Conservation (phyloP, 352 stramenopile genomes). For the Plasmopara halstedii region DNA sequence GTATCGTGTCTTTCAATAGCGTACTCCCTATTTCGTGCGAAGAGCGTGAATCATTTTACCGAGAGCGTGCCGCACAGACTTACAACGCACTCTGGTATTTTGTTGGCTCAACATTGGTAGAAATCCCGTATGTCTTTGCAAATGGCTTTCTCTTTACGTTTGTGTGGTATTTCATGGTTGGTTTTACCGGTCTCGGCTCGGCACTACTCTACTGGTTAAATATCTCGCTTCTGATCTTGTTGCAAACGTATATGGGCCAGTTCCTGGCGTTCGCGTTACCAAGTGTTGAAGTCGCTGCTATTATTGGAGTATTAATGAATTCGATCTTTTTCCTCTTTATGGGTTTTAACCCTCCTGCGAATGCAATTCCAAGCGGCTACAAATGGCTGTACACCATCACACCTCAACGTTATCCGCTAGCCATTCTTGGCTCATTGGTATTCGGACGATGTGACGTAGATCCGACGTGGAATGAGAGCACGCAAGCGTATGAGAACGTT, state of each 20-base stretch:
- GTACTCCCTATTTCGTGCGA: slow-evolving; percentile 16
- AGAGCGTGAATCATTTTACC: slow-evolving; percentile 59
- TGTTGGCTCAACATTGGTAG: slow-evolving; percentile 71
- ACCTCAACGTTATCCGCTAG: slow-evolving; percentile 17
- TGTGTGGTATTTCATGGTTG: slow-evolving; percentile 34
- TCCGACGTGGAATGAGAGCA: slow-evolving; percentile 17
- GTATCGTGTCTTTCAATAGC: slow-evolving; percentile 39
- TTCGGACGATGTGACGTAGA: slow-evolving; percentile 13
- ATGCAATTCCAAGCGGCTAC: slow-evolving; percentile 16
- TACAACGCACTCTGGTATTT: slow-evolving; percentile 76
- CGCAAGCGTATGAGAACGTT: slow-evolving; percentile 11
- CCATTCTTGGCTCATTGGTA: slow-evolving; percentile 16
- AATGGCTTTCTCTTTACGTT: slow-evolving; percentile 26
- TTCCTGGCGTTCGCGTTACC: slow-evolving; percentile 17
- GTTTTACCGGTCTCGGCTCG: slow-evolving; percentile 22
- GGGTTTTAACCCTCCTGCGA: slow-evolving; percentile 20
- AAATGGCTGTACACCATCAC: slow-evolving; percentile 25
- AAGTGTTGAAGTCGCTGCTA: slow-evolving; percentile 15
- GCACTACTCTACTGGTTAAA: slow-evolving; percentile 27
- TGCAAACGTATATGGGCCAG: slow-evolving; percentile 35
- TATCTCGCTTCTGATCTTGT: slow-evolving; percentile 23
- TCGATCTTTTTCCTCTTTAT: slow-evolving; percentile 24
- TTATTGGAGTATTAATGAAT: slow-evolving; percentile 21
- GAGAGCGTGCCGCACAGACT: slow-evolving; percentile 63
- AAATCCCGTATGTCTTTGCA: slow-evolving; percentile 62